phyloP scores from a whole-genome alignment of 805 yeast species.

The Dipodascus geniculatus region DNA sequence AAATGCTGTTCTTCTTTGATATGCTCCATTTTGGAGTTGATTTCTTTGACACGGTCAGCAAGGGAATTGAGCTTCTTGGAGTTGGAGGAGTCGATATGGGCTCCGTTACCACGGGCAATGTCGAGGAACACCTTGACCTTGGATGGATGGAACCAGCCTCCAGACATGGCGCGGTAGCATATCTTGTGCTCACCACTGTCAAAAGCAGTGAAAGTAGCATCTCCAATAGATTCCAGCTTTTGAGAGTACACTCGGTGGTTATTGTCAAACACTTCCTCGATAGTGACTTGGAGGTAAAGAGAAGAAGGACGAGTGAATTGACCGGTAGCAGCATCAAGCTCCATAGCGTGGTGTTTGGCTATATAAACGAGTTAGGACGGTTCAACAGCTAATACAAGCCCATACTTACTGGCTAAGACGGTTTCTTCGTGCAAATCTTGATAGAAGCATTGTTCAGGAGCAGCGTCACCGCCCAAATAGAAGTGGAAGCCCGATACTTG shows the following conservation, averaged over 20 bases:
- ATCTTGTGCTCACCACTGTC: slow-evolving; percentile 80
- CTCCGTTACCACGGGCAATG: slow-evolving; percentile 55
- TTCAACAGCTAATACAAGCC: not conserved
- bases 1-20: slow-evolving; percentile 54
- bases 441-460: slow-evolving; percentile 55
- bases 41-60: slow-evolving; percentile 41
- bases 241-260: slow-evolving; percentile 69
- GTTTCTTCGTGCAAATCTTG: slow-evolving; percentile 71
- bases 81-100: slow-evolving; percentile 49
- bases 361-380: not conserved
- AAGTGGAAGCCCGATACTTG: slow-evolving; percentile 50
- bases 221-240: slow-evolving; percentile 46
- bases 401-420: slow-evolving; percentile 55
- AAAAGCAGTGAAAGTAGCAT: slow-evolving; percentile 69
- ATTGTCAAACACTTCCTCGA: slow-evolving; percentile 75
- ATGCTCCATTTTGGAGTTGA: slow-evolving; percentile 45
- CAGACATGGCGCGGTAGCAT: slow-evolving; percentile 51
- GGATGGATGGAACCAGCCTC: slow-evolving; percentile 52
- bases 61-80: slow-evolving; percentile 42
- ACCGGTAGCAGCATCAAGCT: slow-evolving; percentile 37
- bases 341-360: slow-evolving; percentile 53
- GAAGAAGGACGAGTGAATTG: slow-evolving; percentile 40
- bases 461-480: slow-evolving; percentile 64
- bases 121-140: slow-evolving; percentile 64
- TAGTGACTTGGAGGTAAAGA: slow-evolving; percentile 53